Conservation (phyloP, 257 asterid species). For the Schizonepeta tenuifolia region DNA sequence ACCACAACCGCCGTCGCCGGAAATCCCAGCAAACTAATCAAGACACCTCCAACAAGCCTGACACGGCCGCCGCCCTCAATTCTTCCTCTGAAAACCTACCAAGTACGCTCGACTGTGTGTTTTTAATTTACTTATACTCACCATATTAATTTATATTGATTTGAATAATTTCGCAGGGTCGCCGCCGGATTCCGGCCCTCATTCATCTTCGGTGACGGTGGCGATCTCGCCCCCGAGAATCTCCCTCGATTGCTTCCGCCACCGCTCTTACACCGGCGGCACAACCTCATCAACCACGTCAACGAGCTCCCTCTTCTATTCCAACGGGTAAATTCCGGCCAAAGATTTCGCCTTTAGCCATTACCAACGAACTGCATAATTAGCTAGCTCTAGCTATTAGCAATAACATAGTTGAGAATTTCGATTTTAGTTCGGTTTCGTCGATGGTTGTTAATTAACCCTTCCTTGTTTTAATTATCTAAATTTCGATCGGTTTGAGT, state of each 20-base stretch:
- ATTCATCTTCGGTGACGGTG: constrained; percentile 71
- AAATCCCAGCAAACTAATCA: constrained; percentile 71
- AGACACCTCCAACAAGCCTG: constrained; percentile 50
- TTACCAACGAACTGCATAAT: background rate
- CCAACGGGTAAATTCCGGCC: constrained; percentile 40
- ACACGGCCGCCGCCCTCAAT: constrained; percentile 40
- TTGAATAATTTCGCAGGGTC: constrained; percentile 47
- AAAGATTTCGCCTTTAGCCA: background rate
- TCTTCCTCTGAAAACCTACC: constrained; percentile 60
- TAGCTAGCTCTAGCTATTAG: constrained; percentile 33
- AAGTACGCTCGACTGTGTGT: constrained; percentile 18
- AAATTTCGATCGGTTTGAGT: background rate
- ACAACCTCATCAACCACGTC: constrained; percentile 56
- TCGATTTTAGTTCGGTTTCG: background rate
- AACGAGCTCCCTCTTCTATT: constrained; percentile 55
- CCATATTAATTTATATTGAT: background rate
- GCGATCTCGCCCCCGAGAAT: constrained; percentile 84
- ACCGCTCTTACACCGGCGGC: constrained; percentile 47
- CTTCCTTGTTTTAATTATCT: background rate
- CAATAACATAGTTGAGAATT: constrained; percentile 37
- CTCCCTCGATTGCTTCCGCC: constrained; percentile 72
- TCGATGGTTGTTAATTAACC: constrained; percentile 13
- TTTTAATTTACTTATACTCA: background rate
- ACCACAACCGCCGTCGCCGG: constrained; percentile 89
- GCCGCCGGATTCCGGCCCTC: constrained; percentile 77